Conservation (phyloP, 345 rosid genomes). For the Acer negundo region DNA sequence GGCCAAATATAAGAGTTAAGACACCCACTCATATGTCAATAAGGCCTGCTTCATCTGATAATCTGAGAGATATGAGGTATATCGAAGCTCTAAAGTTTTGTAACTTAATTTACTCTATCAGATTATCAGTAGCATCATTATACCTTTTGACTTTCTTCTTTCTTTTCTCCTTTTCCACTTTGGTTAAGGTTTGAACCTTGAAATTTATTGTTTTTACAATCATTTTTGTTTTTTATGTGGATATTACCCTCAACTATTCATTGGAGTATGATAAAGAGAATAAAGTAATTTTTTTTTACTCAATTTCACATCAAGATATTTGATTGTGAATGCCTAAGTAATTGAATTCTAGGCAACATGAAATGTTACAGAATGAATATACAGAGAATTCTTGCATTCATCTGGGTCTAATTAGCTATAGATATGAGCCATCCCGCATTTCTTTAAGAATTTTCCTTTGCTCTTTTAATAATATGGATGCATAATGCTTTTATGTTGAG, state of each 20-base stretch:
- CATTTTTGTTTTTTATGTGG: conserved; percentile 3
- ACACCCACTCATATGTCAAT: conserved; percentile 47
- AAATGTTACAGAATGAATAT: too few relatives aligned
- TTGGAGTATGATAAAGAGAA: conserved; percentile 1
- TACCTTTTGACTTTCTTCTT: not conserved
- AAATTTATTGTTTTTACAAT: not conserved
- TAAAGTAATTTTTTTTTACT: not conserved
- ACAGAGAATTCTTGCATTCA: too few relatives aligned
- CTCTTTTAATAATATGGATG: too few relatives aligned
- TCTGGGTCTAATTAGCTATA: not conserved
- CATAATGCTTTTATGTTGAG: not conserved
- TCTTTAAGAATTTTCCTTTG: too few relatives aligned
- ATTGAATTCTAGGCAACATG: too few relatives aligned
- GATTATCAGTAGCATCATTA: not conserved
- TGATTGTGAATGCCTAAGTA: not conserved
- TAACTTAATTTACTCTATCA: not conserved
- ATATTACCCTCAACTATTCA: not conserved
- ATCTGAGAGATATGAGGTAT: conserved; percentile 65
- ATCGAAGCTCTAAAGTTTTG: not conserved
- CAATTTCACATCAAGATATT: not conserved
- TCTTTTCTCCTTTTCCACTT: not conserved
- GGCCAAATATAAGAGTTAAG: conserved; percentile 39
- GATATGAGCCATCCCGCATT: not conserved
- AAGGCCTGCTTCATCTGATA: conserved; percentile 58
- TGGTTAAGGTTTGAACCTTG: conserved; percentile 4